Conservation (phyloP, 345 rosid species). For the Salix exigua region DNA sequence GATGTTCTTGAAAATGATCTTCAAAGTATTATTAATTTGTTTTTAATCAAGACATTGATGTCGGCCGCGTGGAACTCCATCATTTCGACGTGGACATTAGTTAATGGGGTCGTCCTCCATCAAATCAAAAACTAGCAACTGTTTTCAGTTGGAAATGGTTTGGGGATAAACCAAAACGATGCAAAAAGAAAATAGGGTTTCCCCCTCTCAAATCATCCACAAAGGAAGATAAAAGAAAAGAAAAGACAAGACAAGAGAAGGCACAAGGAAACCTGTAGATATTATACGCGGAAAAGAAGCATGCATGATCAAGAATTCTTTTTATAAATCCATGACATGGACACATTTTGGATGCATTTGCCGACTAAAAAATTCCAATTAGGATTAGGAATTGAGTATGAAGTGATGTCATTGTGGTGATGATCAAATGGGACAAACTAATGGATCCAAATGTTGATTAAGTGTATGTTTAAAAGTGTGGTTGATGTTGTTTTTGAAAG, state of each 20-base stretch:
- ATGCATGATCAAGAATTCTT: background rate
- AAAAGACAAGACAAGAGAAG: background rate
- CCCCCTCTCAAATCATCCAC: background rate
- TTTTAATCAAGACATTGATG: constrained; percentile 10
- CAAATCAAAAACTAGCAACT: constrained; percentile 5
- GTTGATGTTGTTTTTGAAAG: too few species aligned
- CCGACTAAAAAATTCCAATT: background rate
- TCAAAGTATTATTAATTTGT: background rate
- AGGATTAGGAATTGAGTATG: background rate
- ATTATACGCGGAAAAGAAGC: background rate
- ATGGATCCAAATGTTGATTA: background rate
- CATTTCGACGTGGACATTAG: constrained; percentile 30
- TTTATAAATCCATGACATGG: background rate
- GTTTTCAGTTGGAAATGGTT: constrained; percentile 13
- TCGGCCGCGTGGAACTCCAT: constrained; percentile 30
- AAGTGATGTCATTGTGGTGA: constrained; percentile 11
- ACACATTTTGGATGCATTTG: background rate
- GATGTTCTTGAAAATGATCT: background rate
- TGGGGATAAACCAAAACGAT: background rate
- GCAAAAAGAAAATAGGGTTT: background rate
- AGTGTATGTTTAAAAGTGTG: too few species aligned
- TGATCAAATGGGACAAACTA: constrained; percentile 1
- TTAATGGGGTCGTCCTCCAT: constrained; percentile 19
- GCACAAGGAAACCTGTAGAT: background rate
- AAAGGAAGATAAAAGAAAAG: background rate